Base-by-base conservation (phyloP, 768 basidiomycete genomes). In the Suillus hirtellus region DNA sequence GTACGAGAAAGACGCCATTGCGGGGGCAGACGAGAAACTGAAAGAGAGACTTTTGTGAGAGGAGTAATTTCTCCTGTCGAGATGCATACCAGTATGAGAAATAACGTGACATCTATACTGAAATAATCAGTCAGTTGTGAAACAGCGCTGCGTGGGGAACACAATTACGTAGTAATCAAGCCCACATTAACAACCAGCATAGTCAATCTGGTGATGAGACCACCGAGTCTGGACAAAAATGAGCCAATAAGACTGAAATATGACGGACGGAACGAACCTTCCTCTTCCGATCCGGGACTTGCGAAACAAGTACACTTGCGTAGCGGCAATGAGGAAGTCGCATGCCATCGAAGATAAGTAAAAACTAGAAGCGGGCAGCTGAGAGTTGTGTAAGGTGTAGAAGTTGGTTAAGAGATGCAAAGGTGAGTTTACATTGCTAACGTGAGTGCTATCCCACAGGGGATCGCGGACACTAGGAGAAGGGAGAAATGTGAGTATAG, bases 1-100 rank as follows among this genome's bases (percentile, higher is more conserved):
- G 76, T 9, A 77, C 70, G 37, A 77, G 74, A 50, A 77, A 77
- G 2, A 68, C 69, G 35, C 76, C 76, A 35, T 78, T 78, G 44
- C 63, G 64, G 7, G 76, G 76, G 56, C 76, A 78, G n/a, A 66
- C 69, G 56, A 77, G 65, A 66, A 77, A 77, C 76, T 77, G 49
- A 15, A 4, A 19, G 5, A 52, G 34, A 14, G 11, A 15, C n/a
- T n/a, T n/a, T 24, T 14, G 12, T 38, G 19, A 43, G 21, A 44
- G 40, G 35, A 5, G 44, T 15, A 8, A 19, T 5, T 37, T 56
- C 50, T 58, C 34, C 63, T 37, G 14, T 8, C 3, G 27, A 35
- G 37, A 19, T 5, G 15, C 64, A 12, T 63, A 74, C 73, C 50
- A 74, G 58, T 1, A 75, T 65, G 38, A 73, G 65, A 64, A 74